Evolutionary conservation across 164 flowering plant species (phyloP).

Genomic region (Cinnamomum micranthum): DNA sequence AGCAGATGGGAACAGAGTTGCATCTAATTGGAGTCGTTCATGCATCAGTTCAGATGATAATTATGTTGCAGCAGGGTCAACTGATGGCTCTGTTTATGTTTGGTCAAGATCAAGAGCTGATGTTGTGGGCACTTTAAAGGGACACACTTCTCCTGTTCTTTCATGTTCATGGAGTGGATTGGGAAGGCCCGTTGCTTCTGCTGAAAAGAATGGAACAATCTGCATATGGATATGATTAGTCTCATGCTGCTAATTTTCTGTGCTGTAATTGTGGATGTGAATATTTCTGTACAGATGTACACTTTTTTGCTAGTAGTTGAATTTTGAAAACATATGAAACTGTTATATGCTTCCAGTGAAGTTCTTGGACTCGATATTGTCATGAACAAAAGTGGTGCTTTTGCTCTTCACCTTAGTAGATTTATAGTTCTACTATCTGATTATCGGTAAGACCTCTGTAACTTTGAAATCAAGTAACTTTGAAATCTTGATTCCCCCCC

Average conservation of each 20-base stretch:
- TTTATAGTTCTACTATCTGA: neutral
- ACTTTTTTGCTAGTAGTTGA: neutral
- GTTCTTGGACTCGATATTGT: neutral
- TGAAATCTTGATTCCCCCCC: neutral
- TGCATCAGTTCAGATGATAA: conserved; percentile 88
- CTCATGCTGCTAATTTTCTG: neutral
- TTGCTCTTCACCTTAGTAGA: neutral
- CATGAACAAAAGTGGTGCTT: neutral
- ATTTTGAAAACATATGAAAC: neutral
- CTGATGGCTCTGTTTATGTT: conserved; percentile 72
- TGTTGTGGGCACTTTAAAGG: conserved; percentile 66
- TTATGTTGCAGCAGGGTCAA: conserved; percentile 84
- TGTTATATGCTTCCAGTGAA: neutral
- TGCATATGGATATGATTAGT: conserved; percentile 48
- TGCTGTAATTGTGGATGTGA: neutral
- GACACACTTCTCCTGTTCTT: conserved; percentile 66
- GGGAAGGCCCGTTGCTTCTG: conserved; percentile 82
- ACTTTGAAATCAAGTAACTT: too few species aligned
- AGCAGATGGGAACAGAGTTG: conserved; percentile 66
- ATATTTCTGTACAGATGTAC: neutral
- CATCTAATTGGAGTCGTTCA: conserved; percentile 94
- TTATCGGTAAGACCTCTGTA: neutral
- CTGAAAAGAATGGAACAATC: conserved; percentile 73
- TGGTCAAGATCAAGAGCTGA: conserved; percentile 75
- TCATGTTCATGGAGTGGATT: conserved; percentile 89